Conservation (phyloP, 2,329 filamentous ascomycete genomes). For the Alternaria panax region DNA sequence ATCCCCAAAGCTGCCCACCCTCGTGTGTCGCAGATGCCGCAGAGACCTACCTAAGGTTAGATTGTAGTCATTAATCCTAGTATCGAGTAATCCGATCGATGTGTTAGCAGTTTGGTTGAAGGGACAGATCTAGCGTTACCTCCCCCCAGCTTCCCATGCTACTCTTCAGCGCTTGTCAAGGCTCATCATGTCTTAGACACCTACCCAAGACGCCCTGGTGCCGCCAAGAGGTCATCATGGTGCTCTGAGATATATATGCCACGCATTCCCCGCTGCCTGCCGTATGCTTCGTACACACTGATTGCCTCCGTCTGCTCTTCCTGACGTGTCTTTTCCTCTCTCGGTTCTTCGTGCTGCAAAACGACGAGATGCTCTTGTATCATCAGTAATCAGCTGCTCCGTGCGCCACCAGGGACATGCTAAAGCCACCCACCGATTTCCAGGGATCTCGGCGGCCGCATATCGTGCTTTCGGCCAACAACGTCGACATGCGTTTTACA, state of each 20-base stretch:
- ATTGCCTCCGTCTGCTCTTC: background rate
- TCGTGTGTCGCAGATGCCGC: background rate
- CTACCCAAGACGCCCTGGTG: background rate
- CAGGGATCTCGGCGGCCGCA: conserved; percentile 1
- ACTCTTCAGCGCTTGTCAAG: background rate
- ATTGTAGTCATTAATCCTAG: background rate
- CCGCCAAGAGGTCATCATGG: conserved; percentile 4
- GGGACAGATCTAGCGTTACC: too few species aligned
- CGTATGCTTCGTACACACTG: background rate
- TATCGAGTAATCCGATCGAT: background rate
- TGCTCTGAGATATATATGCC: conserved; percentile 2
- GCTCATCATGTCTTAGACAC: background rate
- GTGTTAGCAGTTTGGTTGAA: background rate
- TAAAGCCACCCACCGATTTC: background rate
- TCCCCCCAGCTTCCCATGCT: background rate
- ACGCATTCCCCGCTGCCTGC: background rate
- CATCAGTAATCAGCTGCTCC: background rate
- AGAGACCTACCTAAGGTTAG: background rate
- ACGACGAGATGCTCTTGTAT: background rate
- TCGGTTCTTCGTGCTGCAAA: background rate
- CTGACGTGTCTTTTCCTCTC: background rate
- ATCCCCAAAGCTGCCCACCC: too few species aligned
- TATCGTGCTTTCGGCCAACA: background rate
- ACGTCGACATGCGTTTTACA: background rate
- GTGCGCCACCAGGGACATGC: background rate